Conservation (phyloP, 2,329 filamentous ascomycete species). For the Keithomyces neogunnii region DNA sequence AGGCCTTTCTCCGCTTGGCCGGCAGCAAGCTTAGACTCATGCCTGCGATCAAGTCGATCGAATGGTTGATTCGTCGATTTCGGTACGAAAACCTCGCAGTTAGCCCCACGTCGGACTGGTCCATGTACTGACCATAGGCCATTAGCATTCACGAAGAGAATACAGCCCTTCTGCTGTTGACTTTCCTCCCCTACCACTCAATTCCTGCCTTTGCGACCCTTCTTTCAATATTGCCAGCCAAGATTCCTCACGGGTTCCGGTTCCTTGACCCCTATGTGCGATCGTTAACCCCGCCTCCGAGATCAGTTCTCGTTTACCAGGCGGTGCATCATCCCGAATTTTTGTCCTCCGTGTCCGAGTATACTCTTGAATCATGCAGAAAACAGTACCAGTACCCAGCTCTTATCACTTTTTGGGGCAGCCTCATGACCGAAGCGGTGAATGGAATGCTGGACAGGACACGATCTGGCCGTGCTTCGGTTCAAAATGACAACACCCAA, state of each 20-base stretch:
- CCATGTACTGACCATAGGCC: conserved; percentile 5
- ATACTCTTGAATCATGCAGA: conserved; percentile 67
- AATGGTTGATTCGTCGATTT: conserved; percentile 91
- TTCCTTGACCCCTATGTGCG: conserved; percentile 83
- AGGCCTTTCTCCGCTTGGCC: conserved; percentile 74
- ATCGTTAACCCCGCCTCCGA: conserved; percentile 65
- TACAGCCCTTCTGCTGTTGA: conserved; percentile 65
- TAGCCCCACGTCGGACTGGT: neutral
- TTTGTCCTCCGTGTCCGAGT: conserved; percentile 66
- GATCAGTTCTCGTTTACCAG: conserved; percentile 75
- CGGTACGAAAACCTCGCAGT: conserved; percentile 44
- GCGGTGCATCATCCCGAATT: conserved; percentile 72
- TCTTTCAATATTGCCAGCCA: conserved; percentile 75
- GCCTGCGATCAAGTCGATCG: conserved; percentile 82
- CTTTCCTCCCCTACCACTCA: conserved; percentile 88
- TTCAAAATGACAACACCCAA: conserved; percentile 76
- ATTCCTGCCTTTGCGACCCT: conserved; percentile 78
- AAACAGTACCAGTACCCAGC: conserved; percentile 66
- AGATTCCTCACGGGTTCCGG: conserved; percentile 65
- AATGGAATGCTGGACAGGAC: conserved; percentile 72
- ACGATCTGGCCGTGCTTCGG: conserved; percentile 64
- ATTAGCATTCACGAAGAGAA: conserved; percentile 84
- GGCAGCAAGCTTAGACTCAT: conserved; percentile 71
- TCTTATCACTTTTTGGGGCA: conserved; percentile 84
- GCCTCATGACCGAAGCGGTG: conserved; percentile 76